phyloP scores from a whole-genome alignment of 2,329 filamentous ascomycete species.

The Phoma sp. region DNA sequence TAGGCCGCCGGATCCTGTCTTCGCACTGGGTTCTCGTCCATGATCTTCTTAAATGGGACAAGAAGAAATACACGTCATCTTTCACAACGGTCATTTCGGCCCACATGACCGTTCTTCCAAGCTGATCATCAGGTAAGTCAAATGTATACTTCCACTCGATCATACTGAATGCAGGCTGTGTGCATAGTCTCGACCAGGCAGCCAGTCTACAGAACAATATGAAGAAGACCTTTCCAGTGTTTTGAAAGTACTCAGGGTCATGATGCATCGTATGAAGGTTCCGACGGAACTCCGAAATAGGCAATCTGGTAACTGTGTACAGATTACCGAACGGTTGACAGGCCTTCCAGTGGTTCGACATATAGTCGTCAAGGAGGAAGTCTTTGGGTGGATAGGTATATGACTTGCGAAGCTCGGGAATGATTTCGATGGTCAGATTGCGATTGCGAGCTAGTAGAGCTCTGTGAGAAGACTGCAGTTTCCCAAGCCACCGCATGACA shows the following conservation, averaged over 20 bases:
- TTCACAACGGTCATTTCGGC: not conserved
- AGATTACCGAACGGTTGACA: conserved; percentile 34
- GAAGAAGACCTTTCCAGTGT: not conserved
- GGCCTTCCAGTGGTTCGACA: conserved; percentile 28
- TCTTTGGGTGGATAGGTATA: conserved; percentile 24
- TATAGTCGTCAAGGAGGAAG: conserved; percentile 21
- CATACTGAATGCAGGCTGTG: not conserved
- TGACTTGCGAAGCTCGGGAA: conserved; percentile 6
- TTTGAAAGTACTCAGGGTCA: not conserved
- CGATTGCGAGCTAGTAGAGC: conserved; percentile 24
- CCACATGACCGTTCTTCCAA: not conserved
- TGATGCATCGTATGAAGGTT: not conserved
- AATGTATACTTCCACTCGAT: conserved; percentile 8
- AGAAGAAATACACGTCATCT: not conserved
- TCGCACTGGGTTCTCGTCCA: conserved; percentile 10
- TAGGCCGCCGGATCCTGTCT: conserved; percentile 2
- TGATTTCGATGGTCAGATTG: conserved; percentile 18
- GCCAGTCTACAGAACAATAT: conserved; percentile 11
- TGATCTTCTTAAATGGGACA: not conserved
- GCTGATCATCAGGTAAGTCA: conserved; percentile 1
- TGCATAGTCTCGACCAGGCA: conserved; percentile 3
- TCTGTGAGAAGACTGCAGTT: conserved; percentile 24
- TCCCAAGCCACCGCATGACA: conserved; percentile 22
- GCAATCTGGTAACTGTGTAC: conserved; percentile 16
- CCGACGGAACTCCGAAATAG: not conserved